Conservation (phyloP, 306 rosid species). For the Sesbania bispinosa region DNA sequence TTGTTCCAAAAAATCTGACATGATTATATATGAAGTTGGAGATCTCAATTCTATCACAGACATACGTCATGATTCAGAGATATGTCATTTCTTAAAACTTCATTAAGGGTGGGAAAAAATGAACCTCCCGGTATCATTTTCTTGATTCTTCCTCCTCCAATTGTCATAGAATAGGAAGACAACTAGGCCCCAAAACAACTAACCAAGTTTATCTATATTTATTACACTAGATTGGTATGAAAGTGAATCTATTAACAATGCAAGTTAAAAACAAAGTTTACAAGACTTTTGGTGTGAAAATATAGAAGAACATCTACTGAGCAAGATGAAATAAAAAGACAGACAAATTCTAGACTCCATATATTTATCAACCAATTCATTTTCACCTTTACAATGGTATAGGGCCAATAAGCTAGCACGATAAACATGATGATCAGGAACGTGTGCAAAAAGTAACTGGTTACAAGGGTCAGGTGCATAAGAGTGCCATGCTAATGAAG, state of each 20-base stretch:
- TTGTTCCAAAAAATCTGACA: neutral
- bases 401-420: neutral
- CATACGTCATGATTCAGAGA: too few species aligned
- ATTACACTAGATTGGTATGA: neutral
- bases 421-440: neutral
- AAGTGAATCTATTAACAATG: neutral
- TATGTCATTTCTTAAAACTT: neutral
- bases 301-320: neutral
- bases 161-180: neutral
- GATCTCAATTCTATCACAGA: too few species aligned
- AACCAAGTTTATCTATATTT: neutral
- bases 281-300: neutral
- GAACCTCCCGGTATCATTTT: neutral
- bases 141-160: neutral
- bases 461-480: neutral
- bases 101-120: neutral
- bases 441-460: neutral
- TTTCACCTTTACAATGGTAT: neutral
- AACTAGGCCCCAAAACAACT: neutral
- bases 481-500: neutral
- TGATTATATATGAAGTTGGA: too few species aligned
- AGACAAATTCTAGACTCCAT: neutral
- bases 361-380: neutral
- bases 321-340: neutral
- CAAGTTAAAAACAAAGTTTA: neutral